Evolutionary conservation across 2,329 filamentous ascomycete genomes (phyloP).

Genomic region (Fusarium nygamai): DNA sequence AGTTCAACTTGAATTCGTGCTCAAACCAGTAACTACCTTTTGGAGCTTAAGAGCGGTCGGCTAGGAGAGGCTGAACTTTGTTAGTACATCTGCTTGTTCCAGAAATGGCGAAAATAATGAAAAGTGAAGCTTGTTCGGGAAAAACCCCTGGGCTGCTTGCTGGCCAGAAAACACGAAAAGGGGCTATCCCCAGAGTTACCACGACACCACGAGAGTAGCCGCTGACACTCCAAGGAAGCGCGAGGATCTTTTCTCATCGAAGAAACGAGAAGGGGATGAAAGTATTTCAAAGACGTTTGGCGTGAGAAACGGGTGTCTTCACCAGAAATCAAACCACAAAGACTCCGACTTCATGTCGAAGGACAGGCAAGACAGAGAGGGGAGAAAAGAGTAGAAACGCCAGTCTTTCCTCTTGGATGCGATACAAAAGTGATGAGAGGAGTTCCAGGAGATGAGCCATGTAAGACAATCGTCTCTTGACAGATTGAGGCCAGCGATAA

Average conservation of each 20-base stretch:
- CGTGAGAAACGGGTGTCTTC: neutral
- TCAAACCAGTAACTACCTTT: constrained; percentile 1
- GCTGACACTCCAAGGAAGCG: too few species aligned
- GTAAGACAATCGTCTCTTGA: neutral
- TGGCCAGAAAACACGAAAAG: neutral
- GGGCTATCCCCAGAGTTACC: neutral
- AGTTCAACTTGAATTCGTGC: too few species aligned
- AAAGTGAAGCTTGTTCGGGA: neutral
- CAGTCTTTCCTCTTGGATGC: neutral
- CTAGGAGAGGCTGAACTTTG: neutral
- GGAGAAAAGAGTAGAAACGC: neutral
- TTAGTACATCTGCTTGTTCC: neutral
- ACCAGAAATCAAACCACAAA: neutral
- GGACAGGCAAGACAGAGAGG: neutral
- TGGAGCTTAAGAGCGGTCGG: constrained; percentile 3
- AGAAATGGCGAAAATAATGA: neutral
- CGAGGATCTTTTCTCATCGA: neutral
- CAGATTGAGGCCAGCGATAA: neutral
- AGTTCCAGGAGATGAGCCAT: neutral
- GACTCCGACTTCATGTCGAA: neutral
- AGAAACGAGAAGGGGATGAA: neutral
- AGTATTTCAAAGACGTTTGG: neutral
- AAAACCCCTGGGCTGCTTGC: neutral
- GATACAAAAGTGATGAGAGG: neutral
- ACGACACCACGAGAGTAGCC: neutral